Conservation (phyloP, 495 filamentous ascomycete genomes). For the Trichocladium uniseriatum region DNA sequence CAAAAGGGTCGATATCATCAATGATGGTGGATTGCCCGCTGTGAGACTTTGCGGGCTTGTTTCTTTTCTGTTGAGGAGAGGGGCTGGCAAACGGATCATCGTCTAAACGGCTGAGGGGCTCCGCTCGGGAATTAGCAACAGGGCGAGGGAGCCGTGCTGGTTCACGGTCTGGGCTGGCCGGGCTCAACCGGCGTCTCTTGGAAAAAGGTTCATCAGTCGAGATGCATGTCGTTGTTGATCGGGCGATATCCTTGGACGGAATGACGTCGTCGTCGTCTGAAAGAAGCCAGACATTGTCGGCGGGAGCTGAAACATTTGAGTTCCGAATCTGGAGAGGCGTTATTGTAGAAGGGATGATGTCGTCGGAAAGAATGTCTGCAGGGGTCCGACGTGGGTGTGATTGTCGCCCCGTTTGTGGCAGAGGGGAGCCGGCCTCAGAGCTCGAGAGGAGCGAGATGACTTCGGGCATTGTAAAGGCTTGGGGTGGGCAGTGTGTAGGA, state of each 20-base stretch:
- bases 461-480: slow-evolving; percentile 34
- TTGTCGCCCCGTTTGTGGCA: background rate
- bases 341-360: background rate
- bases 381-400: background rate
- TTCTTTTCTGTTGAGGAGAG: background rate
- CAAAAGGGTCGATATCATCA: slow-evolving; percentile 17
- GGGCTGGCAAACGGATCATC: slow-evolving; percentile 15
- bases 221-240: background rate
- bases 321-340: background rate
- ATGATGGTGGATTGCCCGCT: background rate
- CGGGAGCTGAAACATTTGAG: background rate
- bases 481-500: background rate
- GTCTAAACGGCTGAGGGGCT: background rate
- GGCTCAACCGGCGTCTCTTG: slow-evolving; percentile 23
- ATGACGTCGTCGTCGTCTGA: slow-evolving; percentile 41
- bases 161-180: too few species aligned
- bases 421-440: slow-evolving; percentile 7
- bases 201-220: background rate
- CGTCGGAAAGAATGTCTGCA: background rate
- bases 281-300: slow-evolving; percentile 22
- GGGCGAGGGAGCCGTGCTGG: too few species aligned
- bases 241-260: background rate
- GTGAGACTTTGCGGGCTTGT: background rate
- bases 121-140: background rate
- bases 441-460: slow-evolving; percentile 33